Evolutionary conservation across 768 basidiomycete genomes (phyloP).

Genomic region (Suillus discolor): DNA sequence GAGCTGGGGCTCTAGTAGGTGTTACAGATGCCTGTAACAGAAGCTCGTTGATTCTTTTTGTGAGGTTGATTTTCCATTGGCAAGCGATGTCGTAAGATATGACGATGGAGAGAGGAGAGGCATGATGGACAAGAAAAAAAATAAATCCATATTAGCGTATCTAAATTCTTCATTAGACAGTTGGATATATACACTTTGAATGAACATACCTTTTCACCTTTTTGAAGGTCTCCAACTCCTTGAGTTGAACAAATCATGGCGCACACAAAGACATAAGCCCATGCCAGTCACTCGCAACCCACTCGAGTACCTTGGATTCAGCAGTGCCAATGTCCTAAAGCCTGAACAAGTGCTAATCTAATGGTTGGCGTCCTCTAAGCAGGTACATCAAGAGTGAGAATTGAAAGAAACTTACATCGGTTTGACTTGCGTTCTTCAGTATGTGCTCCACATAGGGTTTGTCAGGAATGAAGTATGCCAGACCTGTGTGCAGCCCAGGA

Average conservation of each 20-base stretch:
- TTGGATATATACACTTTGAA: neutral
- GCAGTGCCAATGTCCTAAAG: conserved; percentile 32
- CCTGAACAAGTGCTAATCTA: conserved; percentile 32
- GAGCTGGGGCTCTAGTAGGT: too few relatives aligned
- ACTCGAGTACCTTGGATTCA: conserved; percentile 17
- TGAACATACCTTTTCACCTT: conserved; percentile 18
- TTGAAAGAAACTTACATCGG: conserved; percentile 17
- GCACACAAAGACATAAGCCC: conserved; percentile 30
- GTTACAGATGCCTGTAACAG: too few relatives aligned
- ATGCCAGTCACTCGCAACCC: conserved; percentile 32
- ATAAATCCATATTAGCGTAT: conserved; percentile 37
- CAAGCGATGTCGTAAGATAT: conserved; percentile 28
- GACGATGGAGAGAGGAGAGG: neutral
- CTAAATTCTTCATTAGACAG: neutral
- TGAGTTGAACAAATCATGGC: conserved; percentile 32
- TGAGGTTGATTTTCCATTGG: conserved; percentile 14
- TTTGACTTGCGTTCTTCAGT: conserved; percentile 19
- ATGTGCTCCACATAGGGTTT: conserved; percentile 27
- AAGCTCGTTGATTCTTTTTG: neutral
- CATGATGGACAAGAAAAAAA: conserved; percentile 24
- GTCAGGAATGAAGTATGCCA: conserved; percentile 30
- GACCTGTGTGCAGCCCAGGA: conserved; percentile 23
- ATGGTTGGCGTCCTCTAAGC: too few relatives aligned
- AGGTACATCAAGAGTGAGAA: neutral
- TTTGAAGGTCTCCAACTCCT: conserved; percentile 26